phyloP scores from a whole-genome alignment of 768 basidiomycete genomes.

The Leccinum imitatum region DNA sequence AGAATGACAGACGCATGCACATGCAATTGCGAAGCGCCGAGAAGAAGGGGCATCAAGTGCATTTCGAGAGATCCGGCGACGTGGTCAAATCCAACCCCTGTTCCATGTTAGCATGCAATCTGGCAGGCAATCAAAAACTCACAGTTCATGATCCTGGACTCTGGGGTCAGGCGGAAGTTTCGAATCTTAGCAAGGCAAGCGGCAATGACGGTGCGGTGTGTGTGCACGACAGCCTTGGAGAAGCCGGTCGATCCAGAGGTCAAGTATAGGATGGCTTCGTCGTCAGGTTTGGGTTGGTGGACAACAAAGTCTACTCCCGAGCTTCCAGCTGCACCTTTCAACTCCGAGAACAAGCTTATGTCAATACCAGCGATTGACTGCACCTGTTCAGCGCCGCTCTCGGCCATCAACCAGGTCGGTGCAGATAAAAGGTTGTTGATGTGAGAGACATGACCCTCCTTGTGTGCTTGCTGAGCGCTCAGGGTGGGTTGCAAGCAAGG shows the following conservation, averaged over 20 bases:
- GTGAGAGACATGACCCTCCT: conserved; percentile 30
- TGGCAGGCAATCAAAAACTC: neutral
- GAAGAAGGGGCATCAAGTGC: conserved; percentile 34
- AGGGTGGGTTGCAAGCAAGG: conserved; percentile 34
- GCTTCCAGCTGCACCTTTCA: conserved; percentile 20
- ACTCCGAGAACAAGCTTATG: conserved; percentile 24
- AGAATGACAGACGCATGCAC: conserved; percentile 17
- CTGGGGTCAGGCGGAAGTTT: neutral
- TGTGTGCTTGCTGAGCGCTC: conserved; percentile 34
- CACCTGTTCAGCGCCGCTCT: conserved; percentile 27
- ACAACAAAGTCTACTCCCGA: conserved; percentile 5
- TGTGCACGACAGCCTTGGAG: neutral
- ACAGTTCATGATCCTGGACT: conserved; percentile 32
- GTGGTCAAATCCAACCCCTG: conserved; percentile 41
- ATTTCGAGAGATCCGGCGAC: conserved; percentile 40
- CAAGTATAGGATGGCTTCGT: neutral
- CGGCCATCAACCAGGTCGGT: conserved; percentile 30
- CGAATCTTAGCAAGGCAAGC: neutral
- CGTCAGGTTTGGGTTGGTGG: neutral
- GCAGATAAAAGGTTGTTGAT: conserved; percentile 30
- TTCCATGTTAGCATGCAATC: neutral
- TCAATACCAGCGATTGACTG: conserved; percentile 25
- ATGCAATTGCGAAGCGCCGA: conserved; percentile 22
- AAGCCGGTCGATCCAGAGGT: neutral
- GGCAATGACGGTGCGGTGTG: neutral